Evolutionary conservation across 371 early-diverging fungal genomes (phyloP), one percentile per base, ranked within the genome.

Genomic region (Mortierella sp.): DNA sequence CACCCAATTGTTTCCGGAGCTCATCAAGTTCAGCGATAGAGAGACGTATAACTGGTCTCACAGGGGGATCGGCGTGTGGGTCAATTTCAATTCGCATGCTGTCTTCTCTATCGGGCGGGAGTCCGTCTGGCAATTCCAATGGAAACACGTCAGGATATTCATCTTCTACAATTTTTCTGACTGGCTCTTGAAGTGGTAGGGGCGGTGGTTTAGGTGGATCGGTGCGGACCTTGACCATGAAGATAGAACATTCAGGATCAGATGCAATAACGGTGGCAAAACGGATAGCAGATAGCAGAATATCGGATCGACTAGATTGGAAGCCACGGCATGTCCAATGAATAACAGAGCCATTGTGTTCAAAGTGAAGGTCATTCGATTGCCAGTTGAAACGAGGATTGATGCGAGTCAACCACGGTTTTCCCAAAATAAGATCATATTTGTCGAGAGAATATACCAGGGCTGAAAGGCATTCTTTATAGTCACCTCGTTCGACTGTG

Each of bases 31-130:
- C 76, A 0, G 45, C 15, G 28, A 67, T 72, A 21, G 62, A 64
- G 64, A 81, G 70, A 15, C 62, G 62, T 55, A 68, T 77, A 0
- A 66, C 64, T 23, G 76, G 73, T 28, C 64, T 16, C 0, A 48
- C 62, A 0, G 70, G 44, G 2, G 82, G 82, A 21, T 64, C 55
- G 0, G 64, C 64, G 23, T 58, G 70, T 1, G 66, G 68, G 14
- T 57, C 64, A 15, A 60, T 15, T 23, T 75, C 57, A 50, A 80
- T 82, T 0, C 64, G 69, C 66, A 74, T 71, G 1, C 68, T 47
- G 0, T 79, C 50, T 15, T 56, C 48, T 46, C 60, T 45, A n/a
- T 29, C 21, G 3, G 64, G 64, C 4, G 64, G 60, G 23, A 70
- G 47, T 1, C 50, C 37, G 5, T 28, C 7, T 0, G 59, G 64